Evolutionary conservation across 805 yeast genomes (phyloP).

Genomic region (Teunomyces atbi): DNA sequence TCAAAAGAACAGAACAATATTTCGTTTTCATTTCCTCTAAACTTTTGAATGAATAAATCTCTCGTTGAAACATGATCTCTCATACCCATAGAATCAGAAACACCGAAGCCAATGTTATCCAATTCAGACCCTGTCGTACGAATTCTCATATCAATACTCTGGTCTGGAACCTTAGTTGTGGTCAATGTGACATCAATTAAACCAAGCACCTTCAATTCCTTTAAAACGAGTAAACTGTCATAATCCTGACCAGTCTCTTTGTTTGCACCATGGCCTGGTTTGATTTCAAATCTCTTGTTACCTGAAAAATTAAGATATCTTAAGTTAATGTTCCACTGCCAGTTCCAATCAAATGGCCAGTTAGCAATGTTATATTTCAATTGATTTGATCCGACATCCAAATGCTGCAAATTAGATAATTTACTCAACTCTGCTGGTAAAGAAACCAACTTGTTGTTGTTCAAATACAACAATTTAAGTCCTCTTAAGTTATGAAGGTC

Average conservation of each 20-base stretch:
- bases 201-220: constrained; percentile 71
- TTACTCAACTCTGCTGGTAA: constrained; percentile 86
- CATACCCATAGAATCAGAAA: constrained; percentile 81
- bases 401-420: constrained; percentile 56
- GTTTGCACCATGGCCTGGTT: constrained; percentile 54
- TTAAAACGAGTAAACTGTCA: constrained; percentile 62
- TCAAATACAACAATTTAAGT: constrained; percentile 63
- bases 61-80: constrained; percentile 65
- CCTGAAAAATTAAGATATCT: constrained; percentile 88
- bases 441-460: constrained; percentile 81
- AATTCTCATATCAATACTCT: constrained; percentile 74
- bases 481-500: constrained; percentile 64
- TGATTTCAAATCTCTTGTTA: constrained; percentile 86
- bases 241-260: constrained; percentile 63
- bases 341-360: constrained; percentile 97
- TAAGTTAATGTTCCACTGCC: constrained; percentile 80
- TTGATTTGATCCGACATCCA: constrained; percentile 90
- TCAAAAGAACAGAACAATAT: constrained; percentile 80
- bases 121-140: constrained; percentile 85
- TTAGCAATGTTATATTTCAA: constrained; percentile 90
- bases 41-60: constrained; percentile 84
- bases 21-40: constrained; percentile 83
- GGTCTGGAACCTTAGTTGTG: constrained; percentile 88
- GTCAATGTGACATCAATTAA: constrained; percentile 94
- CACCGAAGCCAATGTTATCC: constrained; percentile 80